Base-by-base conservation (phyloP, 306 rosid species). In the Cucumis melo region DNA sequence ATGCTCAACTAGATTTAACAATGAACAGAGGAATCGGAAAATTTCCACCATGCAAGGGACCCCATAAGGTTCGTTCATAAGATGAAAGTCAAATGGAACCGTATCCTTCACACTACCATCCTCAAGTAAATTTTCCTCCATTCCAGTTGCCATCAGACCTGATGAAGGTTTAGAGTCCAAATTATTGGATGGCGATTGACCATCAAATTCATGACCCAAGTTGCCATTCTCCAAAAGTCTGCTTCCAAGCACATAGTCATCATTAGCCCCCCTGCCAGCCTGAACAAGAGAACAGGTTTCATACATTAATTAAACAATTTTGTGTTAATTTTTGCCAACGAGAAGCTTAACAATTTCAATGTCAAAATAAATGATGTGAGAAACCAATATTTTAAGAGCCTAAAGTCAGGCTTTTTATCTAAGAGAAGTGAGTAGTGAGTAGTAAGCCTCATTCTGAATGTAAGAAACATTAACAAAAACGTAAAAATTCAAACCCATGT, bases 41-140 rank as follows among this genome's bases (percentile, higher is more conserved):
- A 90, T 90, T 83, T 95, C 98, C 86, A 95, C 93, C 99, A 95
- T 95, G 90, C 99, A 92, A 60, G 99, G 93, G 66, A 90, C 98
- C 73, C 99, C 99, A 61, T 87, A 94, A 15, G 98, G 99, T 81
- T 88, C 98, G 60, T 89, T 88, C 96, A 89, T 90, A 29, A 86
- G 89, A 84, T 89, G 97, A 77, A 81, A 61, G 75, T 90, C 96
- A 83, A 85, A 87, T n/a, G 89, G 84, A 72, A 77, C 90, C 62
- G 88, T 53, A 29, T 89, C 93, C 88, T 87, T 90, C 78, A 85
- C 89, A 17, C 79, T 79, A 76, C 85, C 77, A 73, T 85, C 81
- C 82, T 85, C 81, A 2, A 86, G 75, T 38, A 80, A 66, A 85
- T 83, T 90, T 80, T 90, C 96, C 34, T 87, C 89, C 78, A 85